A percentile compares a stretch with the other conserved stretches of the same genome.
Conservation (phyloP, 805 yeast species). For the Candida silvatica region DNA sequence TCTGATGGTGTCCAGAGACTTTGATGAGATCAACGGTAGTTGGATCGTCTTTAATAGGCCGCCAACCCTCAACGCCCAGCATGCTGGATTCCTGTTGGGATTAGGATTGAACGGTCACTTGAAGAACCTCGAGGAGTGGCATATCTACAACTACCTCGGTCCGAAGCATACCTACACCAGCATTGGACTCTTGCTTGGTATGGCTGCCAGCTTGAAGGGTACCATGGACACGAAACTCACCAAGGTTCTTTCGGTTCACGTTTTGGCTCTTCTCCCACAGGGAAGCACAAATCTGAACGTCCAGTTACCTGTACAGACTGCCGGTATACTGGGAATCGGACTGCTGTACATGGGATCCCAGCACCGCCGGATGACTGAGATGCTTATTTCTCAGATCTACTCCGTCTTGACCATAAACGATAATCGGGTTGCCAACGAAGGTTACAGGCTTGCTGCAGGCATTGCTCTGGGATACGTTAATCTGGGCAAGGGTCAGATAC, state of each 20-base stretch:
- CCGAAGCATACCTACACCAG: conserved; percentile 82
- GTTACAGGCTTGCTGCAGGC: conserved; percentile 83
- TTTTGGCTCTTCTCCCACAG: conserved; percentile 80
- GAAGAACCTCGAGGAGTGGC: conserved; percentile 86
- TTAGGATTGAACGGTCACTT: conserved; percentile 89
- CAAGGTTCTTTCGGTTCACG: conserved; percentile 87
- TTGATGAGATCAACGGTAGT: conserved; percentile 70
- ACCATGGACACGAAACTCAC: conserved; percentile 81
- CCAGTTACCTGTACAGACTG: conserved; percentile 74
- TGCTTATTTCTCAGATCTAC: conserved; percentile 61
- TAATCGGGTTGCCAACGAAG: conserved; percentile 55
- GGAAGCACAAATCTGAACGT: conserved; percentile 91
- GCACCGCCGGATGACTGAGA: conserved; percentile 80
- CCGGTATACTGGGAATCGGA: conserved; percentile 88
- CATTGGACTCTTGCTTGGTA: conserved; percentile 80
- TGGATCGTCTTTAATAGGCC: conserved; percentile 91
- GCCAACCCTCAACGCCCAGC: conserved; percentile 59
- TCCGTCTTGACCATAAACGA: conserved; percentile 48
- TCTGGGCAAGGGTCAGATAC: conserved; percentile 62
- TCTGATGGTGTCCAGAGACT: conserved; percentile 53
- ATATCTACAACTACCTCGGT: conserved; percentile 84
- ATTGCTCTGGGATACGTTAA: conserved; percentile 80
- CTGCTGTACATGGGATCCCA: conserved; percentile 68
- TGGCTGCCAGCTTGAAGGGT: conserved; percentile 83
- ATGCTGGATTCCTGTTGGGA: conserved; percentile 92